Evolutionary conservation across 805 yeast species (phyloP).

Genomic region (Candida ipomoeae): DNA sequence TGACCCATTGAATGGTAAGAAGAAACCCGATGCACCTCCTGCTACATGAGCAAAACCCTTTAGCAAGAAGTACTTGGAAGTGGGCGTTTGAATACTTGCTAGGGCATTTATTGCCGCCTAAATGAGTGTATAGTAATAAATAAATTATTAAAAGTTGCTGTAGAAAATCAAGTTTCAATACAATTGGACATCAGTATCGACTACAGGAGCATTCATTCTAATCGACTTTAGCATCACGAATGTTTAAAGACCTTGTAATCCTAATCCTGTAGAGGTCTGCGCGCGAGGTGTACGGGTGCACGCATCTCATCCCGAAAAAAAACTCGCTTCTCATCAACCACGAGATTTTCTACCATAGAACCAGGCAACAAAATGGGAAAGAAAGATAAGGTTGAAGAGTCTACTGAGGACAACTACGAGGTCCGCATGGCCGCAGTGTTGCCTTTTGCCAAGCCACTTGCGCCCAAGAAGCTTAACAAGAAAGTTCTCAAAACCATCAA

Average conservation of each 20-base stretch:
- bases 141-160: not conserved
- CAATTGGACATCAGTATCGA: too few relatives aligned
- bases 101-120: not conserved
- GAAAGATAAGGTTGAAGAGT: conserved; percentile 40
- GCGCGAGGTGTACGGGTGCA: not conserved
- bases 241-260: too few relatives aligned
- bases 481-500: conserved; percentile 93
- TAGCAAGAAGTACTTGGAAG: not conserved
- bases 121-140: conserved; percentile 4
- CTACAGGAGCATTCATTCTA: too few relatives aligned
- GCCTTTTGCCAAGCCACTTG: conserved; percentile 92
- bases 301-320: conserved; percentile 11
- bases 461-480: conserved; percentile 92
- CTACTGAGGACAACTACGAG: conserved; percentile 79
- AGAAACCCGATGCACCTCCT: not conserved
- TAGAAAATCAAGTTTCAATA: not conserved
- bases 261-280: not conserved
- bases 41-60: not conserved
- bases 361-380: conserved; percentile 32
- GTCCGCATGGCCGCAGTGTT: conserved; percentile 83
- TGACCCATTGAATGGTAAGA: conserved; percentile 1
- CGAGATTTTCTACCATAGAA: conserved; percentile 2
- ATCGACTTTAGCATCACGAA: too few relatives aligned
- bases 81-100: not conserved
- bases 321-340: not conserved